Base-by-base conservation (phyloP, 2,329 filamentous ascomycete genomes). In the Ascochyta lentis region DNA sequence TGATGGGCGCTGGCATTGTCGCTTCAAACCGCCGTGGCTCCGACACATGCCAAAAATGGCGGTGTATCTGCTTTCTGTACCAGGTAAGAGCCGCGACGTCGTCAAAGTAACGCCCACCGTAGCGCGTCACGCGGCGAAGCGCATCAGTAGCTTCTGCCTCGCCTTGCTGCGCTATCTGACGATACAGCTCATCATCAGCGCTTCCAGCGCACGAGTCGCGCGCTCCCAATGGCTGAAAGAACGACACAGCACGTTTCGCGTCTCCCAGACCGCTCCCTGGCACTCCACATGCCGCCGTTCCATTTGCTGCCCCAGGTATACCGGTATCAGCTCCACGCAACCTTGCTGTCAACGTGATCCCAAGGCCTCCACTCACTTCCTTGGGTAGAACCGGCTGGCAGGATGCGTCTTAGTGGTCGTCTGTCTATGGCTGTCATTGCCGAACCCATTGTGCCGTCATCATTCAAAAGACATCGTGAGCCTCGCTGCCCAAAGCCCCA, bases 201-300 rank as follows among this genome's bases (percentile, higher is more conserved):
- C 58, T 37, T 42, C 41, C 29, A 38, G 35, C 86, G 0, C 89
- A 91, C 22, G 96, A 96, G 70, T 88, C 91, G 0, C 87, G 59
- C 91, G 50, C 90, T 92, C 1, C 50, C 46, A 51, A 47, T 61
- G 61, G 58, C 56, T 56, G 46, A 47, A 60, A 63, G 41, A 63
- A 65, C 57, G 62, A 64, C 63, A 56, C 63, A 62, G 59, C 60
- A 65, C 56, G 66, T 72, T 68, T 71, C 68, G 68, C 51, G 41
- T 60, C 39, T 57, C 61, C 47, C 48, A 59, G 54, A 56, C 50
- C 54, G 43, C 55, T 56, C 56, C 60, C 42, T 62, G 57, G 49
- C 59, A 41, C 52, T 49, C 57, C 53, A 58, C 54, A 49, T 48
- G 59, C 69, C 56, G 62, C 65, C 51, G 60, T 61, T 63, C 62